Base-by-base conservation (phyloP, 176 grass and related monocot species). In the Metroxylon sagu region DNA sequence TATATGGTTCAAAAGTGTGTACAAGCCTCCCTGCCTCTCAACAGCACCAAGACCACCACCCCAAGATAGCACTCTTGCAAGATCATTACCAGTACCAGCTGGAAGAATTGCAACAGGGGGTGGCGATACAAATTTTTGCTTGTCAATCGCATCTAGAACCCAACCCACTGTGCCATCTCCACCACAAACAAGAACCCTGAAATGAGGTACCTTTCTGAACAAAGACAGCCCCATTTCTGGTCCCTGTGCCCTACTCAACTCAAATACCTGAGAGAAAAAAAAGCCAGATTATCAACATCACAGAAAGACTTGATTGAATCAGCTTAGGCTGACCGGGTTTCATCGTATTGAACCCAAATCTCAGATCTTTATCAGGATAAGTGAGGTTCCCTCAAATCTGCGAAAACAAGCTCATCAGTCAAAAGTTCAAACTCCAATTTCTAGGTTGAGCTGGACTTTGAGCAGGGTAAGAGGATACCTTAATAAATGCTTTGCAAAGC, bases 131-230 rank as follows among this genome's bases (percentile, higher is more conserved):
- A 87, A 92, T 75, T 92, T 92, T 18, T 83, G 76, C 69, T 80
- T 92, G 64, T 92, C 88, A 61, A 92, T 92, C n/a, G 83, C 77
- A 77, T 87, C 83, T 52, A 92, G 64, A 61, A 92, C 83, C 83
- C 88, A 92, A 35, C 66, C 73, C 66, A 79, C 74, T 10, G 88
- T 92, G 59, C 88, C 88, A 86, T 92, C 88, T 69, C 88, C 88
- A 71, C 88, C 88, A 75, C 88, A 92, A 57, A 92, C 88, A 63
- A 92, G 79, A 77, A 92, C 70, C 78, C 84, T 92, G 76, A 92
- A 92, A 48, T 86, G 83, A 19, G 76, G 81, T 10, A 92, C 76
- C 71, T 87, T 92, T 35, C 51, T 56, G 53, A 92, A 92, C 48
- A 92, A 80, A 67, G 66, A 28, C 21, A 92, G 76, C 28, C 88